Base-by-base conservation (phyloP, 495 filamentous ascomycete genomes). In the Monascus purpureus region DNA sequence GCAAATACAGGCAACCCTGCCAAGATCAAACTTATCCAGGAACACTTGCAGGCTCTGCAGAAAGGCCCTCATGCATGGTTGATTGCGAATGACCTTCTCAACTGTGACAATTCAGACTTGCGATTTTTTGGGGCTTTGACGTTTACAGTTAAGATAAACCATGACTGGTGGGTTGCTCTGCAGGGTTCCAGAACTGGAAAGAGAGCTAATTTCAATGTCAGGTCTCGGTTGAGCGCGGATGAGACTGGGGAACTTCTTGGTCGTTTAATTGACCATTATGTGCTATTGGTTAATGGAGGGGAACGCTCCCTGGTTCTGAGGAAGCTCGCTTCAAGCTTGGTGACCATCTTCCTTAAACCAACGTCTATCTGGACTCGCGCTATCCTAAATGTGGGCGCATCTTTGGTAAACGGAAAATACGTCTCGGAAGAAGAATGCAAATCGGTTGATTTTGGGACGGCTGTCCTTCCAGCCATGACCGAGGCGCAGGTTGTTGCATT, bases 121-220 rank as follows among this genome's bases (percentile, higher is more conserved):
- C 74, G 80, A 25, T 97, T 95, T 61, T 94, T 86, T 50, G 90
- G 81, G n/a, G 90, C 88, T 18, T 65, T 93, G 38, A 95, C 87
- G 0, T 83, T 93, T 44, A 90, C 78, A 11, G 77, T 95, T 29
- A 95, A 95, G 57, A 64, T 95, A 30, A 94, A 95, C 41, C 68
- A 72, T 20, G 80, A 88, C 48, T 81, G 72, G 82, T 82, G 58
- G 31, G 55, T 42, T 7, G 18, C 15, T 15, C 20, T 25, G 17
- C 31, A 23, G 9, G n/a, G n/a, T n/a, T n/a, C n/a, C n/a, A n/a
- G n/a, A n/a, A n/a, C n/a, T n/a, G n/a, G n/a, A n/a, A n/a, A n/a
- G n/a, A n/a, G n/a, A n/a, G 30, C 45, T 57, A 14, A 61, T 32
- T 1, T 12, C 13, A 14, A 8, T 28, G 25, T 7, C 33, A 81